Conservation (phyloP, 176 grass and related monocot genomes). For the Themeda triandra region DNA sequence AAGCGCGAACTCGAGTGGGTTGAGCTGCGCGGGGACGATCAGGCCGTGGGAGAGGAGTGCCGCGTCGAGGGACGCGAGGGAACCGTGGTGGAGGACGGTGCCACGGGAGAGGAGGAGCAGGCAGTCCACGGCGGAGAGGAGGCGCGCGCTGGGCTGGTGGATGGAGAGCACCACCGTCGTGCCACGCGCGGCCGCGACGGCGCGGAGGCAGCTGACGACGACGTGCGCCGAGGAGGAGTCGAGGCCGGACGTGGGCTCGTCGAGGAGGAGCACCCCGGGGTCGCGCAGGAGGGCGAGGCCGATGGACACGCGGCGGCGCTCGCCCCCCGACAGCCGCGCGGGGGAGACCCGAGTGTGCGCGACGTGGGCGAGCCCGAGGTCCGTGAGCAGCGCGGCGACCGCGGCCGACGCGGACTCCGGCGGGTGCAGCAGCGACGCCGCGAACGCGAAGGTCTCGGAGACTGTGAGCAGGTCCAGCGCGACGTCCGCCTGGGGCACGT, state of each 20-base stretch:
- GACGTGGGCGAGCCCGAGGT: slow-evolving; percentile 64
- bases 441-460: slow-evolving; percentile 81
- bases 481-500: slow-evolving; percentile 72
- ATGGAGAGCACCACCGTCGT: slow-evolving; percentile 84
- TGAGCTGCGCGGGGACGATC: slow-evolving; percentile 66
- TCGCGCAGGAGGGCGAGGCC: slow-evolving; percentile 70
- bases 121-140: slow-evolving; percentile 79
- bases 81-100: slow-evolving; percentile 76
- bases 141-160: slow-evolving; percentile 86
- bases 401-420: slow-evolving; percentile 6
- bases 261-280: slow-evolving; percentile 77
- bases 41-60: slow-evolving; percentile 63
- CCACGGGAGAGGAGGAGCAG: slow-evolving; percentile 89
- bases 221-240: slow-evolving; percentile 81
- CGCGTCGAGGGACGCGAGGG: slow-evolving; percentile 63
- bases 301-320: slow-evolving; percentile 87
- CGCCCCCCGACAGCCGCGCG: slow-evolving; percentile 64
- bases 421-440: slow-evolving; percentile 62
- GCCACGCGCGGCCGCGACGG: slow-evolving; percentile 44
- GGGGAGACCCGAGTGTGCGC: slow-evolving; percentile 68
- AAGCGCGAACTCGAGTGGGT: slow-evolving; percentile 88
- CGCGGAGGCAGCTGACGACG: slow-evolving; percentile 69
- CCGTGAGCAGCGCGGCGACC: slow-evolving; percentile 43
- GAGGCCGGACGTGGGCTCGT: slow-evolving; percentile 87
- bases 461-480: slow-evolving; percentile 82